Evolutionary conservation across 768 basidiomycete species (phyloP).

Genomic region (Lentinula guzmanii): DNA sequence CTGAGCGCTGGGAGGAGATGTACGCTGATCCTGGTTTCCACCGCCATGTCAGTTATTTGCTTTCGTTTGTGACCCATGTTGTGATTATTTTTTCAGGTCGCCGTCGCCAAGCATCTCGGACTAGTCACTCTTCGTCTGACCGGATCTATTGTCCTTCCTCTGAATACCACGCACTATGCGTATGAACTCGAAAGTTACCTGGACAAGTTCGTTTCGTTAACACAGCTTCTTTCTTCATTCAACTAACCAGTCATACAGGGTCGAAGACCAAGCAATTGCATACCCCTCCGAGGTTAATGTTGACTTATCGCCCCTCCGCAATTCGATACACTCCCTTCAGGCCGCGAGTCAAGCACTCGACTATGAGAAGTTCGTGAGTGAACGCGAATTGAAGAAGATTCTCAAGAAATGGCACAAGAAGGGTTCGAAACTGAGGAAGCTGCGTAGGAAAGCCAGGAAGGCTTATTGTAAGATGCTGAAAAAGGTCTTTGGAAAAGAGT

Average conservation of each 20-base stretch:
- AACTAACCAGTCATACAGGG: constrained; percentile 23
- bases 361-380: constrained; percentile 36
- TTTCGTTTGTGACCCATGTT: neutral
- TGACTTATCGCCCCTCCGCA: constrained; percentile 30
- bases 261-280: constrained; percentile 37
- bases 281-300: constrained; percentile 14
- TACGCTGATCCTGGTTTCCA: constrained; percentile 63
- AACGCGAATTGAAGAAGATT: constrained; percentile 30
- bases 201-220: constrained; percentile 29
- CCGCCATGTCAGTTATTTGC: constrained; percentile 37
- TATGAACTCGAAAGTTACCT: constrained; percentile 49
- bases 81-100: constrained; percentile 3
- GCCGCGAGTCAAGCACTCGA: constrained; percentile 37
- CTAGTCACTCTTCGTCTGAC: constrained; percentile 46
- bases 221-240: neutral
- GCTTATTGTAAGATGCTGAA: constrained; percentile 29
- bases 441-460: constrained; percentile 20
- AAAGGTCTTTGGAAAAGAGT: constrained; percentile 24
- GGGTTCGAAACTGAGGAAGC: constrained; percentile 9
- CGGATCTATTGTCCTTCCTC: constrained; percentile 50
- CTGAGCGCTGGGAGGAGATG: constrained; percentile 49
- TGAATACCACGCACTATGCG: constrained; percentile 67
- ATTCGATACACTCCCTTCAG: constrained; percentile 30
- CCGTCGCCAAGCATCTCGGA: constrained; percentile 33
- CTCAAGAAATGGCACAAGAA: constrained; percentile 26